A percentile compares a stretch with the other conserved stretches of the same genome.
Evolutionary conservation across 768 basidiomycete species (phyloP).

Genomic region (Tulasnella sp.): DNA sequence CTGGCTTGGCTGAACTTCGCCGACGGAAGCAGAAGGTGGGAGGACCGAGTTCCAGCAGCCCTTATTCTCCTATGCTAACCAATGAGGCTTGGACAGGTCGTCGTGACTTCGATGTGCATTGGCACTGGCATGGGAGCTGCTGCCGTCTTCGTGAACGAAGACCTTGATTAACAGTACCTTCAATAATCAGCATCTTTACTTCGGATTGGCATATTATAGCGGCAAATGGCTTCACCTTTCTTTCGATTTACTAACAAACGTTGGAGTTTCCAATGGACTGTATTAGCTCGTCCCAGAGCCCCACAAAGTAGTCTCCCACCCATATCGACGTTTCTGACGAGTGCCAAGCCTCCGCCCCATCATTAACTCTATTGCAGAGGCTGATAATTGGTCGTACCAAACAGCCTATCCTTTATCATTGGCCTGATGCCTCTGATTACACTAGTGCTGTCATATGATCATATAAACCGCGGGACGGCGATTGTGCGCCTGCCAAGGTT

Average conservation of each 20-base stretch:
- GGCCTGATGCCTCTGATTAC: too few species aligned
- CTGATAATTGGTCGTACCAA: too few species aligned
- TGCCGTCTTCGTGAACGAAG: slow-evolving; percentile 62
- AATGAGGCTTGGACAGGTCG: slow-evolving; percentile 45
- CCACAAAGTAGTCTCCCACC: too few species aligned
- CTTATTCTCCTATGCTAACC: neutral
- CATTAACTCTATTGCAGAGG: too few species aligned
- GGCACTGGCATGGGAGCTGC: slow-evolving; percentile 84
- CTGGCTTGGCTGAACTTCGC: slow-evolving; percentile 57
- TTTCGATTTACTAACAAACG: neutral
- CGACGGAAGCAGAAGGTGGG: slow-evolving; percentile 36
- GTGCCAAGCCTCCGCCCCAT: too few species aligned
- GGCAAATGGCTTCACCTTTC: neutral
- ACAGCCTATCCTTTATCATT: too few species aligned
- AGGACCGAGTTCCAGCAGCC: neutral
- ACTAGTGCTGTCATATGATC: too few species aligned
- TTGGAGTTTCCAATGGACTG: too few species aligned
- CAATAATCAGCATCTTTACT: neutral
- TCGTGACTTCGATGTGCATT: slow-evolving; percentile 89
- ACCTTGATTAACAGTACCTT: neutral
- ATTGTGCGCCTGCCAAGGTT: too few species aligned
- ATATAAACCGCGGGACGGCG: too few species aligned
- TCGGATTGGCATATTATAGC: neutral
- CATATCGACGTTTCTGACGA: too few species aligned
- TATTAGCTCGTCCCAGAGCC: too few species aligned